Conservation (phyloP, 2,329 filamentous ascomycete species). For the Pestalotiopsis sp. region DNA sequence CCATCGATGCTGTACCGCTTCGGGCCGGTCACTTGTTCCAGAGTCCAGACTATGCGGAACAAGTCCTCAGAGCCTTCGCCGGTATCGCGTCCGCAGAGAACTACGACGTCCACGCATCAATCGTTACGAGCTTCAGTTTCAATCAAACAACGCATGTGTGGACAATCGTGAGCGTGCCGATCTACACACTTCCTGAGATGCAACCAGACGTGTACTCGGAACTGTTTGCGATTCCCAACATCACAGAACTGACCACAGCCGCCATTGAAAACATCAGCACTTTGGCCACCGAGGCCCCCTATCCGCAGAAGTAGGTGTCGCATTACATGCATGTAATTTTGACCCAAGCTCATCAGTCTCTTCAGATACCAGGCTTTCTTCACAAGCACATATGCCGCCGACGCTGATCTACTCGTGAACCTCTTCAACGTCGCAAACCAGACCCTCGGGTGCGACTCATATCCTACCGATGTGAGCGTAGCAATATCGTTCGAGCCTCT, state of each 20-base stretch:
- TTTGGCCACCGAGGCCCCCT: conserved; percentile 12
- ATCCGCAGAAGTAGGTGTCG: conserved; percentile 16
- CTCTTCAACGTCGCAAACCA: conserved; percentile 2
- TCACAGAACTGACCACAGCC: conserved; percentile 12
- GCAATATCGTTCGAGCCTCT: conserved; percentile 19
- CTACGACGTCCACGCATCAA: conserved; percentile 19
- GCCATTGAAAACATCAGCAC: conserved; percentile 16
- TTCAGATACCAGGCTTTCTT: not conserved
- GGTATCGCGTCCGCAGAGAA: conserved; percentile 17
- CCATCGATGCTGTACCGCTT: conserved; percentile 14
- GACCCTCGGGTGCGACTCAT: not conserved
- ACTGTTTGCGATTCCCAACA: conserved; percentile 18
- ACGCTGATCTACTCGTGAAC: not conserved
- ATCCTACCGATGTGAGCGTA: conserved; percentile 10
- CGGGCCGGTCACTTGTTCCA: conserved; percentile 18
- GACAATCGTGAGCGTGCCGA: conserved; percentile 15
- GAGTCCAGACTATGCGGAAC: conserved; percentile 11
- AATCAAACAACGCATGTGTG: conserved; percentile 15
- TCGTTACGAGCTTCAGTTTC: conserved; percentile 16
- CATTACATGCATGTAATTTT: not conserved
- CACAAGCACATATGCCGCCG: conserved; percentile 4
- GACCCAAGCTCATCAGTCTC: not conserved
- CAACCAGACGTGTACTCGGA: conserved; percentile 15
- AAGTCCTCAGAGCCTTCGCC: conserved; percentile 17
- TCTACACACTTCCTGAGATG: conserved; percentile 17